Evolutionary conservation across 148 eudicot species (phyloP).

Genomic region (Suaeda aralocaspica): DNA sequence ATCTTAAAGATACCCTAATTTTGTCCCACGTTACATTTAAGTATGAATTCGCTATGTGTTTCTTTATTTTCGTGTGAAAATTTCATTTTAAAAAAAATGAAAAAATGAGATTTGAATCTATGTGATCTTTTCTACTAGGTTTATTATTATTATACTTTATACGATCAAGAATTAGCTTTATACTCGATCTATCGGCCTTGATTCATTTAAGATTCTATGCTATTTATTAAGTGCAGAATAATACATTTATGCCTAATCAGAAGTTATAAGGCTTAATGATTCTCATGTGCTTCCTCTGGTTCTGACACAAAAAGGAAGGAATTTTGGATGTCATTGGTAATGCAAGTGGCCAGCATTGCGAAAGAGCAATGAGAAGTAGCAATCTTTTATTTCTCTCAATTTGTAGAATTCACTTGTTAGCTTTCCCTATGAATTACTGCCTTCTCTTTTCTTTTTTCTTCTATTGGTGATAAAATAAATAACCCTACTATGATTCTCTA

Average conservation of each 20-base stretch:
- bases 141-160: too few relatives aligned
- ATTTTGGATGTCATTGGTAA: conserved; percentile 8
- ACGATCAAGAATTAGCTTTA: too few relatives aligned
- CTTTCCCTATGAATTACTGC: background rate
- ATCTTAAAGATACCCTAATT: background rate
- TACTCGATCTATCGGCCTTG: too few relatives aligned
- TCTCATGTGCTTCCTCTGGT: conserved; percentile 15
- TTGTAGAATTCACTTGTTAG: background rate
- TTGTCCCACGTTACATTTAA: too few relatives aligned
- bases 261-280: background rate
- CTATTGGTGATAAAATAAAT: too few relatives aligned
- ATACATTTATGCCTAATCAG: conserved; percentile 4
- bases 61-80: background rate
- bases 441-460: too few relatives aligned
- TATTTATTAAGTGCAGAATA: background rate
- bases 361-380: background rate
- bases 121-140: too few relatives aligned
- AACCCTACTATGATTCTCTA: too few relatives aligned
- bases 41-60: background rate
- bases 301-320: conserved; percentile 2
- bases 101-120: too few relatives aligned
- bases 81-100: too few relatives aligned
- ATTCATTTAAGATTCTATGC: conserved; percentile 9
- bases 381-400: background rate
- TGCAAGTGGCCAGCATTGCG: conserved; percentile 10